These are phyloP conservation scores for Ophiostoma australiae DNA, from an alignment of 2,329 filamentous ascomycete genomes.

Conservation along the genomic window DNA sequence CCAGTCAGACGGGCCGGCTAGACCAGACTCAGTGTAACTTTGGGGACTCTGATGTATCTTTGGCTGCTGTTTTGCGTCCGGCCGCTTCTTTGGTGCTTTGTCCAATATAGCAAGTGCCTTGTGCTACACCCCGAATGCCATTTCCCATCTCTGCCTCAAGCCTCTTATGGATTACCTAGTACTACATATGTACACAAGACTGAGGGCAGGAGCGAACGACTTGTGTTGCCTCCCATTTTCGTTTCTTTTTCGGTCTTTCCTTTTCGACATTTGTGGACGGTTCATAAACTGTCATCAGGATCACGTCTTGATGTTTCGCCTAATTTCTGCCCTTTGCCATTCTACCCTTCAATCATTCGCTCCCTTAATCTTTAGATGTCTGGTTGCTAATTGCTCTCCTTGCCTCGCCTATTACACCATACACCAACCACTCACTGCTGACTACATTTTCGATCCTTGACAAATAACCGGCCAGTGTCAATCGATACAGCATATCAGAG, in stretches of 20 bases:
- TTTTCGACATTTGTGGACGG: background rate
- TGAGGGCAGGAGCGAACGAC: background rate
- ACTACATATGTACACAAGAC: background rate
- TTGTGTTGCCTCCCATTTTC: background rate
- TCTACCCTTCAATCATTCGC: background rate
- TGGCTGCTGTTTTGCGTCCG: background rate
- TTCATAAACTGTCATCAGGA: background rate
- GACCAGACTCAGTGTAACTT: background rate
- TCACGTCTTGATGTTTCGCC: background rate
- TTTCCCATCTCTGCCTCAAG: background rate
- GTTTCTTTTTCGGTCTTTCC: background rate
- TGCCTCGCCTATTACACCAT: background rate
- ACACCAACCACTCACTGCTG: background rate
- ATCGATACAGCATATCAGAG: conserved; percentile 7
- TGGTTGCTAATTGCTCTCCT: background rate
- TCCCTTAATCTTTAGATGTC: background rate
- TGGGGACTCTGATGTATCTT: background rate
- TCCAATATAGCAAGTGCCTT: background rate
- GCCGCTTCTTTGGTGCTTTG: too few relatives aligned
- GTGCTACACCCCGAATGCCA: conserved; percentile 1
- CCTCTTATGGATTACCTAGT: background rate
- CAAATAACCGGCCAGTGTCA: background rate
- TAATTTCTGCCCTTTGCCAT: background rate
- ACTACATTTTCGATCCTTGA: background rate
- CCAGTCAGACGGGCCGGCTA: background rate